Conservation (phyloP, 768 basidiomycete genomes). For the Pisolithus albus region DNA sequence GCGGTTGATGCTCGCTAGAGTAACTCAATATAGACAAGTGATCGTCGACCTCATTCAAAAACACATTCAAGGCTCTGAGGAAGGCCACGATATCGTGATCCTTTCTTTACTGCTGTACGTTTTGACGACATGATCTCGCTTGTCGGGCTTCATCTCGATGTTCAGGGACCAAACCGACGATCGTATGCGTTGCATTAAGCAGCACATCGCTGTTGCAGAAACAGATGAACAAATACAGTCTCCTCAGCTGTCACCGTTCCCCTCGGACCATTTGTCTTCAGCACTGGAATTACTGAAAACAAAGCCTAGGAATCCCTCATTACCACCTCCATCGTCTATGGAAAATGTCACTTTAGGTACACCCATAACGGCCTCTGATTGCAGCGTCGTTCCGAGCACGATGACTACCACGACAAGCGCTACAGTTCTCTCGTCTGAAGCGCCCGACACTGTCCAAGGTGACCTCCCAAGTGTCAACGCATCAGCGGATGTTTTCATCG, state of each 20-base stretch:
- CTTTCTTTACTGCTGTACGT: constrained; percentile 39
- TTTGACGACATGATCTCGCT: background rate
- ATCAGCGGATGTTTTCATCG: constrained; percentile 14
- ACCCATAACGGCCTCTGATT: background rate
- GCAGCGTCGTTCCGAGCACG: background rate
- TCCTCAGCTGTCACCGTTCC: background rate
- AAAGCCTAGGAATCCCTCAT: background rate
- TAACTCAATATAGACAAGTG: constrained; percentile 11
- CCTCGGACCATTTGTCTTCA: too few relatives aligned
- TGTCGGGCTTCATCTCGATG: background rate
- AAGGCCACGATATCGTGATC: constrained; percentile 30
- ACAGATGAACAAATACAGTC: background rate
- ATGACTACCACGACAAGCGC: background rate
- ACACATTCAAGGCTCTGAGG: constrained; percentile 15
- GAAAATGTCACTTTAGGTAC: background rate
- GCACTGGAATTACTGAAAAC: too few relatives aligned
- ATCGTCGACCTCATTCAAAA: constrained; percentile 20
- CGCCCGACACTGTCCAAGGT: constrained; percentile 12
- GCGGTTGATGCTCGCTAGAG: constrained; percentile 16
- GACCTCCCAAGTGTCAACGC: constrained; percentile 13
- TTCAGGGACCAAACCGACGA: constrained; percentile 30
- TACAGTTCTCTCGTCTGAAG: constrained; percentile 3
- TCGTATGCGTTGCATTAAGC: constrained; percentile 35
- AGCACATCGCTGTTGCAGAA: constrained; percentile 22
- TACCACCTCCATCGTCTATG: background rate